A percentile compares a stretch with the other conserved stretches of the same genome.
These are phyloP conservation scores for Fraxinus paxiana DNA, from an alignment of 305 asterid genomes.

Conservation along the genomic window DNA sequence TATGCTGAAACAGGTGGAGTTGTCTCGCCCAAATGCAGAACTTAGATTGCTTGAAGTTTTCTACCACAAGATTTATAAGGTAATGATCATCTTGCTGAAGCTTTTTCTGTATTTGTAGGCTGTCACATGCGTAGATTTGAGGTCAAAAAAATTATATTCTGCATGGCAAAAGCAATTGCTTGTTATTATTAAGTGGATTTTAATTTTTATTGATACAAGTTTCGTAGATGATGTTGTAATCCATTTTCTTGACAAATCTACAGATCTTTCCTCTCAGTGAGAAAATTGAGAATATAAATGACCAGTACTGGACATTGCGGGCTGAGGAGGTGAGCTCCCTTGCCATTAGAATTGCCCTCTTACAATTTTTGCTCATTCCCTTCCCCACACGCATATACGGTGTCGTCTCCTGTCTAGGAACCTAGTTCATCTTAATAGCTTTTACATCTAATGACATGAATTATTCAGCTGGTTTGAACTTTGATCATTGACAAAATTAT, in stretches of 20 bases:
- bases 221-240: constrained; percentile 7
- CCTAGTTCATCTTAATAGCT: background rate
- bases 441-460: background rate
- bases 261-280: constrained; percentile 59
- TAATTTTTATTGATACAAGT: constrained; percentile 1
- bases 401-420: background rate
- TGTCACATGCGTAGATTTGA: background rate
- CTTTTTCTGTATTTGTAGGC: background rate
- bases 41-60: constrained; percentile 52
- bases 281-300: constrained; percentile 71
- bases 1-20: constrained; percentile 40
- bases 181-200: constrained; percentile 2
- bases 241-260: constrained; percentile 20
- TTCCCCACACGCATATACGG: background rate
- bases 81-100: constrained; percentile 15
- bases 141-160: background rate
- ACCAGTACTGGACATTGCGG: constrained; percentile 72
- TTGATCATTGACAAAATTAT: background rate
- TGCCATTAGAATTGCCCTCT: constrained; percentile 1
- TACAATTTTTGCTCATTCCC: constrained; percentile 8
- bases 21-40: constrained; percentile 44
- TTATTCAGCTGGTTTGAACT: background rate
- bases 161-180: background rate
- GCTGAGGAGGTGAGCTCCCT: constrained; percentile 60
- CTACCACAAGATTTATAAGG: constrained; percentile 53